These are phyloP conservation scores for Colletotrichum trifolii DNA, from an alignment of 2,329 filamentous ascomycete species.

Conservation along the genomic window DNA sequence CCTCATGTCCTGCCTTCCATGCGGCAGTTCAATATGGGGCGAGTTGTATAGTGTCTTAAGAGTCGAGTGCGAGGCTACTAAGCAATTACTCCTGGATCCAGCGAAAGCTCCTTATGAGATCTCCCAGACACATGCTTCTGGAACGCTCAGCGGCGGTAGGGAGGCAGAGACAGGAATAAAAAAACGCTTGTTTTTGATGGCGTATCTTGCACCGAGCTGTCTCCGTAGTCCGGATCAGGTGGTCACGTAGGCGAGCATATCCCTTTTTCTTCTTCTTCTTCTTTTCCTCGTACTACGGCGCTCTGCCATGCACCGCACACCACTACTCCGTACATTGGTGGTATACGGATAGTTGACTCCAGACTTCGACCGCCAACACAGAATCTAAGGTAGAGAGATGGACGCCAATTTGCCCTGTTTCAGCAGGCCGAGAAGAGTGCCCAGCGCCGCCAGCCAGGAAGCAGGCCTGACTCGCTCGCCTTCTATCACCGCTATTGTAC, in stretches of 20 bases:
- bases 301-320: neutral
- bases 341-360: no score
- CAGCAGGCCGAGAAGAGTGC: conserved; percentile 23
- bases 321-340: no score
- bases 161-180: neutral
- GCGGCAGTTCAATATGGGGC: no score
- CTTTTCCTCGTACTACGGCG: neutral
- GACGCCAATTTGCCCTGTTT: conserved; percentile 20
- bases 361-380: no score
- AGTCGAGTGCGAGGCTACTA: no score
- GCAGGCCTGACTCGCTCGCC: conserved; percentile 24
- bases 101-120: no score
- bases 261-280: neutral
- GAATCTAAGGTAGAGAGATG: neutral
- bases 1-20: no score
- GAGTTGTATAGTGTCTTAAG: no score
- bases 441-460: conserved; percentile 10
- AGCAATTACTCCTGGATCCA: no score
- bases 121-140: no score
- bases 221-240: no score
- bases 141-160: neutral
- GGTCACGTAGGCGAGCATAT: conserved; percentile 14
- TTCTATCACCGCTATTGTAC: conserved; percentile 8
- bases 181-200: neutral
- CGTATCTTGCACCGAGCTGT: no score